A percentile compares a stretch with the other conserved stretches of the same genome.
phyloP scores from a whole-genome alignment of 83 land plant species.

The Picea engelmannii region DNA sequence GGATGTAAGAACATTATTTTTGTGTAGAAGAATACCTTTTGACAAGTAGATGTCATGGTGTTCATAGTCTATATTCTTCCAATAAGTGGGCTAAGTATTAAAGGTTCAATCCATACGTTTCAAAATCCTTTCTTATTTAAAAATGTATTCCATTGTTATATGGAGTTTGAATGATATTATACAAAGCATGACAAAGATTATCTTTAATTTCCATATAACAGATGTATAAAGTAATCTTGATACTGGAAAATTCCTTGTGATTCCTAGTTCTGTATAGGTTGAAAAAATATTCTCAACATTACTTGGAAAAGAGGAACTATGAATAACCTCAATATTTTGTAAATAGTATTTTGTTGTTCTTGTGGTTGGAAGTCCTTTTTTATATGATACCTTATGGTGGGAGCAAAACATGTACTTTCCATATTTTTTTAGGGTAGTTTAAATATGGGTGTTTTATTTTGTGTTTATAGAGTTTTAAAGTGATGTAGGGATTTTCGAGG shows the following conservation, averaged over 20 bases:
- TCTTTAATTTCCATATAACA: constrained; percentile 32
- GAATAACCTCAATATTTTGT: constrained; percentile 44
- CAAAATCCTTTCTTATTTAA: background rate
- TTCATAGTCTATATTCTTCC: constrained; percentile 80
- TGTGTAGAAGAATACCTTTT: constrained; percentile 72
- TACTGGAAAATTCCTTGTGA: constrained; percentile 85
- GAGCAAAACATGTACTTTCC: constrained; percentile 49
- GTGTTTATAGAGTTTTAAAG: background rate
- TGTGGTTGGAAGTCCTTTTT: constrained; percentile 76
- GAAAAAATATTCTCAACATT: constrained; percentile 47
- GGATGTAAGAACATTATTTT: constrained; percentile 46
- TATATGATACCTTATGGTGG: constrained; percentile 68
- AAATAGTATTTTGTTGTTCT: constrained; percentile 59
- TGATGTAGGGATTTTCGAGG: too few species aligned
- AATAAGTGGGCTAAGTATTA: constrained; percentile 22
- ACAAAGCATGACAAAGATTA: constrained; percentile 10
- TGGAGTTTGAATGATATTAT: background rate
- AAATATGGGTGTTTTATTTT: background rate
- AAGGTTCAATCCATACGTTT: background rate
- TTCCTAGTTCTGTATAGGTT: constrained; percentile 84
- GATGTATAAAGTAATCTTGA: constrained; percentile 79
- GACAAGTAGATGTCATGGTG: constrained; percentile 77
- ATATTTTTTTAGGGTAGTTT: background rate
- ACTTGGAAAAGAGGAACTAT: constrained; percentile 49
- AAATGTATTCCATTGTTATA: background rate